Evolutionary conservation across 2,329 filamentous ascomycete species (phyloP), one percentile per base, ranked within the genome.

Genomic region (Claviceps citrina): DNA sequence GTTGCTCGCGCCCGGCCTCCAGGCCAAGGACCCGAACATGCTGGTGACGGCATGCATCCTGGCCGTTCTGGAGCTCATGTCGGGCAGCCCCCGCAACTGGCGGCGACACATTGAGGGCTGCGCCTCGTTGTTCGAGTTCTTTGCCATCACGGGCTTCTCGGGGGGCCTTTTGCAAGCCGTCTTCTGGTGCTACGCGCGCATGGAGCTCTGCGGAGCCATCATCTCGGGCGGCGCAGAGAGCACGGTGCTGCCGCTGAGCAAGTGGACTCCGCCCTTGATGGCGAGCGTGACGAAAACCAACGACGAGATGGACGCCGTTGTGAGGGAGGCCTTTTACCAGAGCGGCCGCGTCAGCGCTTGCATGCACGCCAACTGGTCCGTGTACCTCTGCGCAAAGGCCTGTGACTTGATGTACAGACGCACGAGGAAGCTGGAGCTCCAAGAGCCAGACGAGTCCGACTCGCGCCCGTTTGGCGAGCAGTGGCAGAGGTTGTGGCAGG

Each of bases 151-250:
- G 28, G 71, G 71, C 0, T 57, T 57, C 43, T 55, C 54, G 3
- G 55, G 54, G 9, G 55, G 55, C n/a, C 62, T 70, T 3, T 59
- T 61, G 5, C 67, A 71, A 46, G 70, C 69, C 0, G 57, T 74
- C 0, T 75, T 74, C 45, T 75, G 70, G 70, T 73, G 68, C 46
- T 74, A 71, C 48, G 69, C 67, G 0, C 60, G 71, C 32, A 74
- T 74, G 68, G 70, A 73, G 48, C 48, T 72, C 3, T 73, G 70
- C 43, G 68, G 67, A 27, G 67, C 64, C 0, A 62, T 74, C 3
- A 71, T 74, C 22, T 69, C 68, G 0, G 60, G 61, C 28, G 65
- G 65, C 0, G 65, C 64, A 0, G 61, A 68, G 32, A 64, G 59
- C 15, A 66, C 67, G 0, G 61, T 72, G 3, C 60, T 73, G 2